These are phyloP conservation scores for Didymella pomorum DNA, from an alignment of 2,329 filamentous ascomycete species.

Conservation along the genomic window DNA sequence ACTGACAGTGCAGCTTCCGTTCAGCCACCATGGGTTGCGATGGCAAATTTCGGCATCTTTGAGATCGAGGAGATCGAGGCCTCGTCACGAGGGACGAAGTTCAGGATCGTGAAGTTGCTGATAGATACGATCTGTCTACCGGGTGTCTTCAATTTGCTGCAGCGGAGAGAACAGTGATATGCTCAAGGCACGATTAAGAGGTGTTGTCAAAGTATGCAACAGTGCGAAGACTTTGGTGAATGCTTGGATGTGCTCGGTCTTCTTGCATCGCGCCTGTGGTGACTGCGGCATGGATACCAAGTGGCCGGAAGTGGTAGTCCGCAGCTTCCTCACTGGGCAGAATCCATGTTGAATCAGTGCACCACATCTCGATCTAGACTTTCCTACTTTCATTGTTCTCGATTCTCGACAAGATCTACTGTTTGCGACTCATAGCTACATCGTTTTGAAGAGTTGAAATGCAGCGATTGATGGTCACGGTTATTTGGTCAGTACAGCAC, in stretches of 20 bases:
- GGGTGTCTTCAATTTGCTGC: neutral
- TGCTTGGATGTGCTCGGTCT: neutral
- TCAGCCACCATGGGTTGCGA: neutral
- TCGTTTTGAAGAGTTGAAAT: neutral
- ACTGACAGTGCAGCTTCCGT: neutral
- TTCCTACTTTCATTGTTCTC: neutral
- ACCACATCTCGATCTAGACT: neutral
- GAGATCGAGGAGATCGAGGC: constrained; percentile 1
- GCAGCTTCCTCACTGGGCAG: neutral
- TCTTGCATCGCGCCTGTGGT: neutral
- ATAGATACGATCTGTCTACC: neutral
- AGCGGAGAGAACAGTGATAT: neutral
- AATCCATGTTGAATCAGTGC: neutral
- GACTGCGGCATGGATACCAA: neutral
- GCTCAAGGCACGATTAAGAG: neutral
- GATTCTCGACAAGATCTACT: too few relatives aligned
- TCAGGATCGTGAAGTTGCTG: neutral
- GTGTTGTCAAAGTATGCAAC: neutral
- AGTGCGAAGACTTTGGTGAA: neutral
- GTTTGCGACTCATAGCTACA: neutral
- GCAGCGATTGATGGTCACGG: constrained; percentile 6
- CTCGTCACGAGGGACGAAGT: neutral
- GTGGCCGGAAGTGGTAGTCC: neutral
- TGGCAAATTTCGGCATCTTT: constrained; percentile 8
- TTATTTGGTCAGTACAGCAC: neutral